Conservation (phyloP, 2,329 filamentous ascomycete genomes). For the Colletotrichum neosansevieriae region DNA sequence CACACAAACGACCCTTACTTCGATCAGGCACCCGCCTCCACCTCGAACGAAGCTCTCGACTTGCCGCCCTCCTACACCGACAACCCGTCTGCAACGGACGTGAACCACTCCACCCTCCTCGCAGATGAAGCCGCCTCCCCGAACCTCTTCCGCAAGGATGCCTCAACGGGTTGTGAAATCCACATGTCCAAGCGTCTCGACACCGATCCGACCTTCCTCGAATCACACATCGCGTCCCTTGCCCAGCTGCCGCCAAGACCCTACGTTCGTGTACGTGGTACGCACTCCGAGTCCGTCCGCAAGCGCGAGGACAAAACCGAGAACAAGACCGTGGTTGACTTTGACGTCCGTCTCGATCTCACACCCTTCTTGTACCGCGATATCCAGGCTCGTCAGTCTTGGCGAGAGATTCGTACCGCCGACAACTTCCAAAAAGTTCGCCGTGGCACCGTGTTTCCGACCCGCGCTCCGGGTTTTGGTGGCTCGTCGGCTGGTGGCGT, state of each 20-base stretch:
- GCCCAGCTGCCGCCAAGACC: constrained; percentile 65
- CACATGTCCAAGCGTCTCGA: constrained; percentile 62
- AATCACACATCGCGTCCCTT: constrained; percentile 58
- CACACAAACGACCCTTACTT: constrained; percentile 48
- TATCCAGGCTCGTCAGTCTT: constrained; percentile 53
- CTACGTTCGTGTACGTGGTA: constrained; percentile 64
- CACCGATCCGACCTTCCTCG: constrained; percentile 56
- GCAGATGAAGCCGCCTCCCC: constrained; percentile 40
- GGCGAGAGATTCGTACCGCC: constrained; percentile 62
- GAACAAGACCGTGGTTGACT: constrained; percentile 64
- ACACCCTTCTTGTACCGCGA: constrained; percentile 68
- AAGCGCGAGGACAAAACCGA: constrained; percentile 60
- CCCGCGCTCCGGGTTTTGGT: constrained; percentile 60
- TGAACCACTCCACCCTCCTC: constrained; percentile 42
- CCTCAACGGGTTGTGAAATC: constrained; percentile 51
- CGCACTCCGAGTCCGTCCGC: constrained; percentile 61
- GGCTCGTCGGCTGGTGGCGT: constrained; percentile 39
- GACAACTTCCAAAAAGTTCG: constrained; percentile 70
- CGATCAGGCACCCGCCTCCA: constrained; percentile 53
- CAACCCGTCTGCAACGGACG: constrained; percentile 45
- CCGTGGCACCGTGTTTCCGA: constrained; percentile 72
- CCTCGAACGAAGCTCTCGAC: constrained; percentile 52
- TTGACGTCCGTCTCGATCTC: constrained; percentile 69
- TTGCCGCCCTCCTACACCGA: constrained; percentile 61
- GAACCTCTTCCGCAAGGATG: constrained; percentile 49